Base-by-base conservation (phyloP, 345 rosid genomes). In the Lumnitzera racemosa region DNA sequence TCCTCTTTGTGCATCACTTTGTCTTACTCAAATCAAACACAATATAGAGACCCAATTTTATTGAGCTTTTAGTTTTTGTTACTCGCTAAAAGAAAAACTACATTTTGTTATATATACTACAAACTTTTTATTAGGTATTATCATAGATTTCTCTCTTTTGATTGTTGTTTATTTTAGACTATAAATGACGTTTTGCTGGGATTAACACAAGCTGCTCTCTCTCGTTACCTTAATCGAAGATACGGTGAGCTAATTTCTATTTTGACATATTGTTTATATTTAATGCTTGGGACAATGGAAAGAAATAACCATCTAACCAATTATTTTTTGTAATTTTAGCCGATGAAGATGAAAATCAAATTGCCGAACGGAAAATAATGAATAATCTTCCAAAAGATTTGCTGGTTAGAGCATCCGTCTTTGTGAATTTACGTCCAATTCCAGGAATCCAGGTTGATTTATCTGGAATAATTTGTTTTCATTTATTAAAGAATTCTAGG, bases 151-250 rank as follows among this genome's bases (percentile, higher is more conserved):
- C 53, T 5, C 5, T 49, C 6, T 43, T 25, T 3, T 36, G 9
- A 9, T 36, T 36, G 9, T 36, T 56, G 53, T 31, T 56, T 16
- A 12, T 51, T 43, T 36, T 57, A 86, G 94, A 86, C 94, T 15
- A 54, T 84, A 12, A 84, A 84, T 7, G 90, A 87, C 54, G 86
- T 87, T 53, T 60, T 81, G 15, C 54, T 82, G 49, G 95, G 88
- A 49, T 67, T 77, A 46, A 78, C 84, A 5, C 81, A 84, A 55
- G 88, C 88, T 27, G 90, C 75, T 46, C 77, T 87, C 65, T 80
- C 88, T 0, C 77, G 71, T 15, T 84, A 82, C 49, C 72, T 84
- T 46, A 72, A 70, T 50, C 65, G 84, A 49, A 77, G 66, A 78
- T 70, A 75, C 59, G 80, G 90, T 84, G 62, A 68, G 68, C 17